These are phyloP conservation scores for Entomortierella parvispora DNA, from an alignment of 192 early-diverging fungal species.

Conservation along the genomic window DNA sequence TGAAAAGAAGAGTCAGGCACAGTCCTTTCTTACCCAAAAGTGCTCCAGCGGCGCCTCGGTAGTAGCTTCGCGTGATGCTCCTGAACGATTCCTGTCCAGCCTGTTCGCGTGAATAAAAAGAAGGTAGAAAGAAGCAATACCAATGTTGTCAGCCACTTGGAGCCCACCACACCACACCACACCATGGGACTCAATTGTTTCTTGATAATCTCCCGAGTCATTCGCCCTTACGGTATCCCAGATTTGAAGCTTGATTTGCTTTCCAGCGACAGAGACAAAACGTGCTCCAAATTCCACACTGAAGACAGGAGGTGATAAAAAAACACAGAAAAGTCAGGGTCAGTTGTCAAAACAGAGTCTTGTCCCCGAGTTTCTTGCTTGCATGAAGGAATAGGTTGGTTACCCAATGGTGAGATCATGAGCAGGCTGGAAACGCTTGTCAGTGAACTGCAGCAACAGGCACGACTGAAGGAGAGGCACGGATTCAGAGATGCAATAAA, in stretches of 20 bases:
- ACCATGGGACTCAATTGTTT: no score
- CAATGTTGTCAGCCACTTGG: slow-evolving; percentile 2
- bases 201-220: background rate
- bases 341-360: background rate
- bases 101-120: slow-evolving; percentile 32
- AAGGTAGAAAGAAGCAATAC: slow-evolving; percentile 28
- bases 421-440: slow-evolving; percentile 81
- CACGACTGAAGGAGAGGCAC: slow-evolving; percentile 62
- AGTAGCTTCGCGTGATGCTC: slow-evolving; percentile 88
- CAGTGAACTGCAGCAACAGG: slow-evolving; percentile 84
- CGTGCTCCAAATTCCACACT: slow-evolving; percentile 86
- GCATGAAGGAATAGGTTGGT: slow-evolving; percentile 1
- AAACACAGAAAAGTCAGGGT: background rate
- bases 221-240: slow-evolving; percentile 86
- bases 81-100: slow-evolving; percentile 89
- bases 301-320: background rate
- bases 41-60: slow-evolving; percentile 82
- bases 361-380: background rate
- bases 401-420: slow-evolving; percentile 88
- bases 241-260: slow-evolving; percentile 91
- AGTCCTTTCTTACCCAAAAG: slow-evolving; percentile 61
- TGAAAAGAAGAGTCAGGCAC: background rate
- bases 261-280: slow-evolving; percentile 79
- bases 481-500: slow-evolving; percentile 11
- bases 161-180: no score